Evolutionary conservation across 257 asterid genomes (phyloP).

Genomic region (Nicotiana sylvestris): DNA sequence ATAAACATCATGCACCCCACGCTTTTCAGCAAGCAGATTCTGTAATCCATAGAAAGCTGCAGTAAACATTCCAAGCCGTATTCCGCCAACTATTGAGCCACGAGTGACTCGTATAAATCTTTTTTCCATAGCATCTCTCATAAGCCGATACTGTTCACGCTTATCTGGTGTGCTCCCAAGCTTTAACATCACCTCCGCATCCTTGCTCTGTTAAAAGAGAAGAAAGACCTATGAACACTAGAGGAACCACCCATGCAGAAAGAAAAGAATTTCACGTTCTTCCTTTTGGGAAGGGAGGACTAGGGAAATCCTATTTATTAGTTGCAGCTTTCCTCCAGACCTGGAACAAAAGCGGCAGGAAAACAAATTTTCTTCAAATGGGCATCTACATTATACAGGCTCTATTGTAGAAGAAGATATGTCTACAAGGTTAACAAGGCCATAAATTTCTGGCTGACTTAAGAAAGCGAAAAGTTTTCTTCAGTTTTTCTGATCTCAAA

Average conservation of each 20-base stretch:
- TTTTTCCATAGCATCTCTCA: slow-evolving; percentile 99
- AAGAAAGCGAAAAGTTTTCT: background rate
- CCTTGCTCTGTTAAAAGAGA: slow-evolving; percentile 69
- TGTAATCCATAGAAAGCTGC: slow-evolving; percentile 86
- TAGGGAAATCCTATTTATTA: background rate
- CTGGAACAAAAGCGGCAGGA: background rate
- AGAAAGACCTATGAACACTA: background rate
- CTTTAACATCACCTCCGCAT: slow-evolving; percentile 95
- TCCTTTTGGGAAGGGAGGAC: background rate
- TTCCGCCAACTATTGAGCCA: slow-evolving; percentile 93
- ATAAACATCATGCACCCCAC: slow-evolving; percentile 84
- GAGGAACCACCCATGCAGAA: background rate
- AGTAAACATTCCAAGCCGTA: slow-evolving; percentile 94
- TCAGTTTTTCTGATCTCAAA: background rate
- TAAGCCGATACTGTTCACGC: slow-evolving; percentile 89
- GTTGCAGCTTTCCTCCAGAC: background rate
- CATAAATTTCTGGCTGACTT: background rate
- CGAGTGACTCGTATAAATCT: slow-evolving; percentile 85
- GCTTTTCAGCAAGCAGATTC: slow-evolving; percentile 76
- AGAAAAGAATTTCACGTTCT: background rate
- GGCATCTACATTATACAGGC: background rate
- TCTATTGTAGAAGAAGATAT: background rate
- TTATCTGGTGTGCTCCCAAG: slow-evolving; percentile 95
- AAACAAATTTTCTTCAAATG: background rate
- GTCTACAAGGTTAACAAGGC: background rate